Evolutionary conservation across 805 yeast genomes (phyloP).

Genomic region (Sporopachydermia lactativora): DNA sequence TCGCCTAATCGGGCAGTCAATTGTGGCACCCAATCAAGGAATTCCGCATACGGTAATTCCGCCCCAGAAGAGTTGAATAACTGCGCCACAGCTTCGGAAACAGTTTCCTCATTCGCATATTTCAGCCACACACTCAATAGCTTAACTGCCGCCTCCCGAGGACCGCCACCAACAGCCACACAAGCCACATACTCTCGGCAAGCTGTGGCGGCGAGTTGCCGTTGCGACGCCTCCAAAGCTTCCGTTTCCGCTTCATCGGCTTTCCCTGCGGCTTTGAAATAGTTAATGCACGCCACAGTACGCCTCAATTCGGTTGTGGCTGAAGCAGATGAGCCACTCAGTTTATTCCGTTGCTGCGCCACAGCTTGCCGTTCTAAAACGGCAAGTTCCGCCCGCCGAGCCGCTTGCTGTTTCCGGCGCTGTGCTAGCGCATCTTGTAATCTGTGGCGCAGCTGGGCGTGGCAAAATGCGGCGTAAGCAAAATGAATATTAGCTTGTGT

Average conservation of each 20-base stretch:
- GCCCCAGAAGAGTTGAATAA: no score
- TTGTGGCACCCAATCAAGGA: slow-evolving; percentile 79
- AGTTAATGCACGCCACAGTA: slow-evolving; percentile 27
- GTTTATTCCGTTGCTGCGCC: not conserved
- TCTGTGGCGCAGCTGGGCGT: slow-evolving; percentile 36
- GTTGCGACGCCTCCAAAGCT: slow-evolving; percentile 22
- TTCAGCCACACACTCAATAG: slow-evolving; percentile 80
- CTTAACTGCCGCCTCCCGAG: no score
- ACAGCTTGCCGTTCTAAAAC: not conserved
- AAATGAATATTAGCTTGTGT: slow-evolving; percentile 30
- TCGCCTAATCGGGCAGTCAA: slow-evolving; percentile 51
- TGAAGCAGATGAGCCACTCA: not conserved
- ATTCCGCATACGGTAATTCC: no score
- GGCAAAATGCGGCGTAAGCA: slow-evolving; percentile 61
- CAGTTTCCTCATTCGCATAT: slow-evolving; percentile 28
- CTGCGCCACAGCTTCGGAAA: slow-evolving; percentile 28
- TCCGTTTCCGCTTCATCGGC: slow-evolving; percentile 36
- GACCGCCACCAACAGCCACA: slow-evolving; percentile 26
- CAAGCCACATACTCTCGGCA: slow-evolving; percentile 45
- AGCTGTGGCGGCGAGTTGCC: slow-evolving; percentile 36
- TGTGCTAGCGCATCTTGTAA: slow-evolving; percentile 29
- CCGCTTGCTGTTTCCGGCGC: slow-evolving; percentile 32
- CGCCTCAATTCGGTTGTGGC: not conserved
- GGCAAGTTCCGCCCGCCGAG: no score
- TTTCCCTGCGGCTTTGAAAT: slow-evolving; percentile 31